Evolutionary conservation across 495 filamentous ascomycete species (phyloP), one percentile per base, ranked within the genome.

Genomic region (Penicillium canescens): DNA sequence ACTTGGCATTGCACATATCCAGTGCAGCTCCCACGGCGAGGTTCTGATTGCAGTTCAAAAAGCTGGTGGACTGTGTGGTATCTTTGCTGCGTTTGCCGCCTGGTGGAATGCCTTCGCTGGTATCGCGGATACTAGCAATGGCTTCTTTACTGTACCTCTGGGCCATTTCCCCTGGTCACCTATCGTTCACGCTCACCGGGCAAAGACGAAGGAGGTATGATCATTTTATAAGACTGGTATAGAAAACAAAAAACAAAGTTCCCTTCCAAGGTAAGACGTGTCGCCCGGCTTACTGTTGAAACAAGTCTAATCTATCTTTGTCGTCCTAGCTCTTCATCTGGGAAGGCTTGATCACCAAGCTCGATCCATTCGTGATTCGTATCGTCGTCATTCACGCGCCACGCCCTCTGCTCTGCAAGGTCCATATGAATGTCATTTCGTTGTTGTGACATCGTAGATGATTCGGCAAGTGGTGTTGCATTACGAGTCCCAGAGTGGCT

Each of bases 81-180:
- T 95, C 52, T 50, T 94, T 4, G 88, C 91, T 1, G 88, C 91
- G 0, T 90, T 94, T 68, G 60, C 88, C 42, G 91, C 91, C 3
- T 95, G 91, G 92, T 95, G 92, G 65, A 92, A 92, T 60, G 90
- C 90, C 13, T 77, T 93, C 56, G 90, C 91, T 50, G 91, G 91
- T 84, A 84, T 96, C 55, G 85, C 84, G 44, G 90, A 95, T 58
- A 62, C 66, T 9, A 74, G 69, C 68, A 88, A 85, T 43, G 89
- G 87, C 55, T 95, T 96, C 83, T 92, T 96, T 78, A 77, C 88
- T 57, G 77, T 93, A 59, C 91, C 90, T 39, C 86, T 94, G 59
- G 80, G 82, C 50, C 90, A 95, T 77, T 94, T 96, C 78, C 91
- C 91, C 14, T 96, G 91, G 91, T 66, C 65, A 3, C 54, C 54